Base-by-base conservation (phyloP, 192 early-diverging fungal species). In the Podila clonocystis region DNA sequence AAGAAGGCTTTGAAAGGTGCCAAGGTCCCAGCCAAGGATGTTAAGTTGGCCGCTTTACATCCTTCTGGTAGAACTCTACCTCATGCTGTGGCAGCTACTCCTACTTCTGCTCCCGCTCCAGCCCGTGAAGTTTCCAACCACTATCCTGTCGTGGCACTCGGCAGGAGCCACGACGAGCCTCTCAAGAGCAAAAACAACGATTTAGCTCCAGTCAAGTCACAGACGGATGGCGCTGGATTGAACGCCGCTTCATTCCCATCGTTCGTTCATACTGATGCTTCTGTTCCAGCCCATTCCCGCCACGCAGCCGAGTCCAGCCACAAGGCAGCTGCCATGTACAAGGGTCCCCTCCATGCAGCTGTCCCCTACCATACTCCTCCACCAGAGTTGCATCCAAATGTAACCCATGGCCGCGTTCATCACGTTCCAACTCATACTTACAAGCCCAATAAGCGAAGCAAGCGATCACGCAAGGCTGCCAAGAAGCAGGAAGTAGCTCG, bases 381-480 rank as follows among this genome's bases (percentile, higher is more conserved):
- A 0, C 2, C 24, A 48, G 29, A 55, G 15, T 20, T 15, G 19
- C 49, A 34, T 5, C 57, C 50, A 15, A n/a, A 24, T 20, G 5
- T 9, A 5, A 20, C 61, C 33, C 61, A 62, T 24, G 22, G 7
- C 38, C 38, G 17, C 28, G 24, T 28, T 26, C 13, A 34, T 15
- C 57, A 38, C 49, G 24, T 8, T 15, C 50, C 50, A 3, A 15
- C 9, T 6, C 60, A 33, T 17, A 15, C 9, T 15, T 49, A 33
- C 9, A 28, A 45, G 24, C 34, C 34, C 34, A 69, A 66, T n/a
- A 71, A 36, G 34, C 50, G 6, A 20, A 70, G 64, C 28, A 78
- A 79, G 58, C 34, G 70, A 9, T 52, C 55, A 17, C 71, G 70
- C 13, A 73, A 80, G 70, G 62, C 66, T 17, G 62, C 64, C 62